Percentiles rank a stretch among this genome's conserved stretches.
Evolutionary conservation across 768 basidiomycete species (phyloP).

Genomic region (Trametes cubensis): DNA sequence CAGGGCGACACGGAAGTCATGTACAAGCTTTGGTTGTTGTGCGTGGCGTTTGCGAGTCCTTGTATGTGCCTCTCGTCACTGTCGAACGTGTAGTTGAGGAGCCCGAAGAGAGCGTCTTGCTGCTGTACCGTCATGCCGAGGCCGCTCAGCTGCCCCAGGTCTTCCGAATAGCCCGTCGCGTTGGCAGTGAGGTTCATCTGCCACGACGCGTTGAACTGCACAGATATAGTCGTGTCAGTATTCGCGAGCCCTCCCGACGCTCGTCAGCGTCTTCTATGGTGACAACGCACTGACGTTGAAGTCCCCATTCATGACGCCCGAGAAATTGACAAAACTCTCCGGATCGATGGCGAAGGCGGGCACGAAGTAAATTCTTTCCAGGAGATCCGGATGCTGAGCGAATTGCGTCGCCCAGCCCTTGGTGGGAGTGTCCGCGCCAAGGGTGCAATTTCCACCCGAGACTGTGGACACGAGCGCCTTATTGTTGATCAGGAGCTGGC

Average conservation of each 20-base stretch:
- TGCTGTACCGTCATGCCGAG: constrained; percentile 2
- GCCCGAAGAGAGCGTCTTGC: constrained; percentile 22
- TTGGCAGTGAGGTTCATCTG: constrained; percentile 42
- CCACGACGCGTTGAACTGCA: constrained; percentile 62
- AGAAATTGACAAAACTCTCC: constrained; percentile 42
- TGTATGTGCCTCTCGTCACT: constrained; percentile 43
- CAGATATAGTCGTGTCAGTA: not conserved
- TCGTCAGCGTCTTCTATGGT: not conserved
- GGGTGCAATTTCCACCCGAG: constrained; percentile 64
- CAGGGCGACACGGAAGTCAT: constrained; percentile 60
- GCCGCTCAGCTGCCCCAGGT: too few species aligned
- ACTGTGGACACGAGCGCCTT: constrained; percentile 64
- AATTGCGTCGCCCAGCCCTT: constrained; percentile 52
- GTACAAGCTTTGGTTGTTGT: constrained; percentile 31
- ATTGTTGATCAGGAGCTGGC: constrained; percentile 53
- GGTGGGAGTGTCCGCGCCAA: constrained; percentile 44
- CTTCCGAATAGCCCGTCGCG: too few species aligned
- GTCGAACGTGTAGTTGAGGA: constrained; percentile 29
- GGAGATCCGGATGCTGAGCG: constrained; percentile 35
- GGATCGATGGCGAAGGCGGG: constrained; percentile 65
- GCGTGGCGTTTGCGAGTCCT: constrained; percentile 28
- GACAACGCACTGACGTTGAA: constrained; percentile 46
- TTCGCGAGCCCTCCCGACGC: not conserved
- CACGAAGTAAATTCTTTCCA: constrained; percentile 52
- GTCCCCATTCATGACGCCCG: constrained; percentile 57